Evolutionary conservation across 768 basidiomycete genomes (phyloP), one percentile per base, ranked within the genome.

Genomic region (Sutorius australiensis): DNA sequence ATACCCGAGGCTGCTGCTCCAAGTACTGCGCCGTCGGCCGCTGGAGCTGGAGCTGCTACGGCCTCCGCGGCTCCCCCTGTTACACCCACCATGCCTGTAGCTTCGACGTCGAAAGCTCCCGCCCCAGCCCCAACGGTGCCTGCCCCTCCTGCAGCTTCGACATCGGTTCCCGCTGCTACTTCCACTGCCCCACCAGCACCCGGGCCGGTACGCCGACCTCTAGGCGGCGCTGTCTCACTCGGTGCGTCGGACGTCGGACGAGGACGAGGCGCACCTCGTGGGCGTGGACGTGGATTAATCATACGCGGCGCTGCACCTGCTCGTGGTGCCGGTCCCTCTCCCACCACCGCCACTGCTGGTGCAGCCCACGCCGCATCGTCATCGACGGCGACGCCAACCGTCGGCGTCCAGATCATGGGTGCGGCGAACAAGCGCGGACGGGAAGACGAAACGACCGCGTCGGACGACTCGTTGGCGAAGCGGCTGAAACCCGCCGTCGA

Each of bases 391-490:
- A 59, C 72, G 3, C 45, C 74, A 32, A 60, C 72, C 12, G 69
- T 69, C 7, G 78, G 77, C 9, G 72, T 84, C 37, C 78, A 79
- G 13, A 86, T 86, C 41, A 77, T 81, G 60, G 86, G 85, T 32
- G 86, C 85, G 6, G 83, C 84, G 14, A 70, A 60, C 31, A 89
- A 89, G 58, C 79, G 86, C 27, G 76, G 80, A 32, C 76, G 86
- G 38, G 86, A 89, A 56, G 82, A 83, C 30, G 74, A 72, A 11
- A 65, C 34, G 24, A 47, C 69, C 24, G 61, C 19, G 19, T 65
- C n/a, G 0, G 83, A 83, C 17, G 82, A 83, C 60, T 79, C 84
- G 10, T 71, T 87, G 31, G 83, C 80, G 0, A 88, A 89, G 62
- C 80, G 87, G 40, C 55, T 86, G 48, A 87, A 85, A 63, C 81